phyloP scores from a whole-genome alignment of 2,329 filamentous ascomycete genomes.

The Dactylellina cionopaga region DNA sequence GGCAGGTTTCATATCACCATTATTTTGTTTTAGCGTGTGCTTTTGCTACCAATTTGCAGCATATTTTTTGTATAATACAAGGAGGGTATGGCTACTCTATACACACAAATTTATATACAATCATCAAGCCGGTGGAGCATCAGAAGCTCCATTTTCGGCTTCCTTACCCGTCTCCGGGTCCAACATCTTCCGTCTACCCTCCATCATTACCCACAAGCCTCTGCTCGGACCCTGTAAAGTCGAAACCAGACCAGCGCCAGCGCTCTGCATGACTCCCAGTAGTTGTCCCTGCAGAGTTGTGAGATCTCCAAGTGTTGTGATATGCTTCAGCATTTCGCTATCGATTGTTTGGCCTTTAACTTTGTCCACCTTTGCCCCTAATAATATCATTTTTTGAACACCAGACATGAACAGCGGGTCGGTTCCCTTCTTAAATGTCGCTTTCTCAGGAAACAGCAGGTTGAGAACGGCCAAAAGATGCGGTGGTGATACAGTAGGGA shows the following conservation, averaged over 20 bases:
- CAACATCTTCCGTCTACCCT: slow-evolving; percentile 80
- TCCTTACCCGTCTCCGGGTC: slow-evolving; percentile 70
- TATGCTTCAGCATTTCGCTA: slow-evolving; percentile 71
- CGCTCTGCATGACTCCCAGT: slow-evolving; percentile 83
- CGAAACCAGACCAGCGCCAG: slow-evolving; percentile 75
- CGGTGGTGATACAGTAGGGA: slow-evolving; percentile 83
- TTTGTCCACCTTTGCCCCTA: slow-evolving; percentile 85
- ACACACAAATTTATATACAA: slow-evolving; percentile 23
- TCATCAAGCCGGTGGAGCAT: slow-evolving; percentile 29
- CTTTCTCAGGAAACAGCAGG: slow-evolving; percentile 84
- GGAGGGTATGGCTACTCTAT: slow-evolving; percentile 12
- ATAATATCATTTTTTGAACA: slow-evolving; percentile 83
- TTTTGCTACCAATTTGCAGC: slow-evolving; percentile 21
- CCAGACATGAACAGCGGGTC: slow-evolving; percentile 81
- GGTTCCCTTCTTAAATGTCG: slow-evolving; percentile 80
- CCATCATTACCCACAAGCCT: slow-evolving; percentile 87
- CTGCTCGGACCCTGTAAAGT: slow-evolving; percentile 82
- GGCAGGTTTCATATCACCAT: not conserved
- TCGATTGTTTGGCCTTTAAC: slow-evolving; percentile 78
- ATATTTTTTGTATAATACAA: slow-evolving; percentile 45
- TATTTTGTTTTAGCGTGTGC: slow-evolving; percentile 32
- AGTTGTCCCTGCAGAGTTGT: slow-evolving; percentile 83
- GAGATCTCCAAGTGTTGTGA: slow-evolving; percentile 72
- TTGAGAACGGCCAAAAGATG: slow-evolving; percentile 84
- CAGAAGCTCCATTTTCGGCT: slow-evolving; percentile 19